Evolutionary conservation across 2,329 filamentous ascomycete genomes (phyloP).

Genomic region (Knufia petricola): DNA sequence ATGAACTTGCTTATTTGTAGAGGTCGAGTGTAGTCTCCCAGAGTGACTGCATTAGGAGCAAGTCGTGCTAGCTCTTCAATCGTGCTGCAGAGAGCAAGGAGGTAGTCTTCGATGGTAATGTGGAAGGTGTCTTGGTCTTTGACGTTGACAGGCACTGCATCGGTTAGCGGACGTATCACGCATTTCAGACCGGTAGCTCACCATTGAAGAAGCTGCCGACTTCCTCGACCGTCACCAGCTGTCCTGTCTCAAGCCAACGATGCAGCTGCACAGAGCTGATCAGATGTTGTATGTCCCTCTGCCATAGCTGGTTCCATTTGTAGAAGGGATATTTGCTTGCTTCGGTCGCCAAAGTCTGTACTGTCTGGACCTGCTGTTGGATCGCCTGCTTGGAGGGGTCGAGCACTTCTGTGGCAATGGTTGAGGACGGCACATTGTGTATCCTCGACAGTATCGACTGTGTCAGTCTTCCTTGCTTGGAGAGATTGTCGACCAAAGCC

Average conservation of each 20-base stretch:
- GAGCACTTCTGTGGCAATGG: conserved; percentile 58
- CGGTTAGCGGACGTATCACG: not conserved
- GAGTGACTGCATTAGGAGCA: conserved; percentile 86
- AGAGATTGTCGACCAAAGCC: conserved; percentile 69
- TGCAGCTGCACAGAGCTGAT: conserved; percentile 61
- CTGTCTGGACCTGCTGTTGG: conserved; percentile 59
- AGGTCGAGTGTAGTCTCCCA: conserved; percentile 78
- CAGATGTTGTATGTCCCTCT: conserved; percentile 73
- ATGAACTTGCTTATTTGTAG: conserved; percentile 83
- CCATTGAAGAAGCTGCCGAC: conserved; percentile 68
- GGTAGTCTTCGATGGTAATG: conserved; percentile 92
- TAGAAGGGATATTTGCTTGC: conserved; percentile 90
- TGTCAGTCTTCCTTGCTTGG: conserved; percentile 67
- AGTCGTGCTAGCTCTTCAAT: conserved; percentile 76
- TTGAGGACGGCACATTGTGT: conserved; percentile 68
- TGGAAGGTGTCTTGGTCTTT: conserved; percentile 79
- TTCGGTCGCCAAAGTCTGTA: conserved; percentile 59
- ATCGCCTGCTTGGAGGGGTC: conserved; percentile 61
- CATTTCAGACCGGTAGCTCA: conserved; percentile 31
- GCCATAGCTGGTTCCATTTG: conserved; percentile 91
- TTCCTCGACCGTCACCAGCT: conserved; percentile 80
- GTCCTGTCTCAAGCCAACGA: conserved; percentile 46
- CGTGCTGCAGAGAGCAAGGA: conserved; percentile 75
- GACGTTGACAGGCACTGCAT: conserved; percentile 74
- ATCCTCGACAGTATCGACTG: conserved; percentile 79